Evolutionary conservation across 306 rosid species (phyloP), one percentile per base, ranked within the genome.

Genomic region (Glycine soja): DNA sequence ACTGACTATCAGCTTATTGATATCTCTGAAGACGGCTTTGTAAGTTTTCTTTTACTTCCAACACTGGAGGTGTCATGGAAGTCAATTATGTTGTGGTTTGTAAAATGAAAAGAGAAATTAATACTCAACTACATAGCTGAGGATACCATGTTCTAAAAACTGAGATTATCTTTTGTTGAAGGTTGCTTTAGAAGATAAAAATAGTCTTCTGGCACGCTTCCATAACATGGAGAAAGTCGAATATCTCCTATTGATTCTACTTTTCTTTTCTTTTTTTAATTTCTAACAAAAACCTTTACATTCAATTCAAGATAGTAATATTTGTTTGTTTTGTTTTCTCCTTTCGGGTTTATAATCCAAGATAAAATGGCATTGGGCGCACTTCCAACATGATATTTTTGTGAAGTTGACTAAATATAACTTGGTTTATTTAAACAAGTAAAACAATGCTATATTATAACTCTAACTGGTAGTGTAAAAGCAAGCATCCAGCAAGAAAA

Each of bases 21-120:
- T 81, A 92, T 92, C 76, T 92, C 93, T 45, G 91, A 89, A 82
- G 93, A 92, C 71, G 97, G 91, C 56, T 92, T 92, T 83, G 97
- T 90, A 82, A 86, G 94, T 90, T 51, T 2, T 61, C 30, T 42
- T 59, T 32, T 71, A 69, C 51, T 70, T 36, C 13, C 10, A 18
- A 81, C 38, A n/a, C 18, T 58, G 30, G 50, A 13, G 76, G 53
- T 56, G 38, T 50, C 24, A 52, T 12, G 56, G 6, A 56, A 48
- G 8, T 32, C 42, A 51, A 14, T 71, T 47, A 15, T 42, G 52
- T 63, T 18, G 12, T 15, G 46, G 61, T 68, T 70, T 57, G 2
- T 59, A 77, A 14, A 38, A 51, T 52, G 24, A 24, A 67, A 10
- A 56, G 13, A 18, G n/a, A 24, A 67, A 45, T 56, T 45, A 57